A percentile compares a stretch with the other conserved stretches of the same genome.
Conservation (phyloP, 2,329 filamentous ascomycete species). For the Aspergillus melleus region DNA sequence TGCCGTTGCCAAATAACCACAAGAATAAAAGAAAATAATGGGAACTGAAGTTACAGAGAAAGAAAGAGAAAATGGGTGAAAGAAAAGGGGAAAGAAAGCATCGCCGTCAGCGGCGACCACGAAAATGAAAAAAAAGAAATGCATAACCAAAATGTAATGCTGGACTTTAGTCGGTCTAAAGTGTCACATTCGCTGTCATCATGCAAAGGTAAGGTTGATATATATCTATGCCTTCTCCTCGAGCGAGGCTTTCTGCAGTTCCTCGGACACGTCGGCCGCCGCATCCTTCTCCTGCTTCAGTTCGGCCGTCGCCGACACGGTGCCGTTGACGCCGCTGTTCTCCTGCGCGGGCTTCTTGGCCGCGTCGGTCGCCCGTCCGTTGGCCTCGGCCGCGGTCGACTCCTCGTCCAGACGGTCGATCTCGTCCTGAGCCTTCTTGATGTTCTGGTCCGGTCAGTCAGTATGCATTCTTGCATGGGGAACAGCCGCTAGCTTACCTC, state of each 20-base stretch:
- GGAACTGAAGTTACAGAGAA: not conserved
- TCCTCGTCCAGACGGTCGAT: constrained; percentile 84
- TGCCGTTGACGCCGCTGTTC: constrained; percentile 55
- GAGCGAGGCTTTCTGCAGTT: constrained; percentile 60
- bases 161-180: constrained; percentile 25
- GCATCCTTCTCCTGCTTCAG: constrained; percentile 59
- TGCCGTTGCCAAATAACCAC: not conserved
- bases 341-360: constrained; percentile 55
- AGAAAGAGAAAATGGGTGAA: not conserved
- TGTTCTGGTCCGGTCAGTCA: constrained; percentile 65
- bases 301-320: constrained; percentile 55
- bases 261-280: constrained; percentile 58
- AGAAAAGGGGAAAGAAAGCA: not conserved
- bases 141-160: constrained; percentile 12
- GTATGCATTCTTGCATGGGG: constrained; percentile 11
- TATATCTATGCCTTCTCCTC: constrained; percentile 52
- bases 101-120: no score
- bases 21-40: not conserved
- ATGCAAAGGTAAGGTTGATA: constrained; percentile 15
- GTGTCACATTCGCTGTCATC: constrained; percentile 21
- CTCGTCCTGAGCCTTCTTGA: constrained; percentile 93
- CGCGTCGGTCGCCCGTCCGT: constrained; percentile 50
- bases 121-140: constrained; percentile 2
- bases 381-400: constrained; percentile 45
- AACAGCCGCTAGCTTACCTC: constrained; percentile 62